Evolutionary conservation across 2,329 filamentous ascomycete species (phyloP), one percentile per base, ranked within the genome.

Genomic region (Aspergillus hiratsukae): DNA sequence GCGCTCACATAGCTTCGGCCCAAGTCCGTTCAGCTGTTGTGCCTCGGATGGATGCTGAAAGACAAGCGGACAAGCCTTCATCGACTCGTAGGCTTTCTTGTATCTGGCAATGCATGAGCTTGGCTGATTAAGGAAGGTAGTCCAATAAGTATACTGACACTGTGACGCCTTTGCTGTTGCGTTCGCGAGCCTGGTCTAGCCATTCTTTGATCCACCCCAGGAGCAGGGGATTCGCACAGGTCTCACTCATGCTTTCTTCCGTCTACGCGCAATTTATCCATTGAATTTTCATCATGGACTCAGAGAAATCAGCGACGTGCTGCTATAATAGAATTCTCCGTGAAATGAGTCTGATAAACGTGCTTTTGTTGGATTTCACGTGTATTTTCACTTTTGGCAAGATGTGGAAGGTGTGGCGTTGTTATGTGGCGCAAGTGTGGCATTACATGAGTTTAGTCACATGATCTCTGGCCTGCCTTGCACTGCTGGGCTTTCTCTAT

Each of bases 181-280:
- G 82, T 63, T 90, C 84, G 50, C 82, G 80, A 11, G 88, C 89
- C 43, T 82, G 70, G 48, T 91, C 87, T 51, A 88, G 81, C 87
- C 87, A 91, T 76, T 91, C 88, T 66, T 89, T 87, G 51, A 92
- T 84, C 85, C 88, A 92, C 61, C 76, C 75, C 10, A 92, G 79
- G 8, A 91, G 80, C 43, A 90, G 78, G 4, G 89, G 86, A 64
- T 94, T 94, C 17, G 85, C 81, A 61, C 83, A 87, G 14, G 67
- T 64, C 51, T 76, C 72, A 11, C 67, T 66, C 73, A 75, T 75
- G 27, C 43, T 23, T 25, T 14, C 43, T 46, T 46, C 49, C 43
- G 41, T 19, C 45, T 11, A 40, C 48, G 8, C 11, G 46, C 25
- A 14, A 19, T 29, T 21, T 14, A 3, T 7, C 14, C 31, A 17